Base-by-base conservation (phyloP, 1,284 basidiomycete genomes). In the Erythrobasidium hasegawianum region DNA sequence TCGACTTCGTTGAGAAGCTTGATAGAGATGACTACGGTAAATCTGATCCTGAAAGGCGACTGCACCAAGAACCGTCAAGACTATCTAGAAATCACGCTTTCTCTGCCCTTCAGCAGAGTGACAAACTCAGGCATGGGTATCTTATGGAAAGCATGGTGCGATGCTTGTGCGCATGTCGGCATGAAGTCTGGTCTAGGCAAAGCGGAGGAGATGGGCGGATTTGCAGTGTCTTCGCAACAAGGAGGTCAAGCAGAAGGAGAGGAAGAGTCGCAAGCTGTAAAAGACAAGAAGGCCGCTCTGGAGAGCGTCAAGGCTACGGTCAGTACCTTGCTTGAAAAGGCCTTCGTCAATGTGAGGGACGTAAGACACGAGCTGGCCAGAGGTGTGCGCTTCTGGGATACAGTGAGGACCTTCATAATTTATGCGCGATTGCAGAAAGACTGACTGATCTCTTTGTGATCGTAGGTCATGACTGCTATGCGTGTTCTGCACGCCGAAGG, bases 51-150 rank as follows among this genome's bases (percentile, higher is more conserved):
- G 22, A 86, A 90, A 26, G 86, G 86, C 27, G 93, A 97, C 74
- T 91, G 90, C 20, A 84, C 87, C 52, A 83, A 90, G 54, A 83
- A 84, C 54, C 84, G 95, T 69, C 94, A 97, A 72, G 96, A 98
- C 76, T 83, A 90, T 71, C 81, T 97, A 71, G 96, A 97, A 77
- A 87, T 98, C 71, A 86, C 90, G 69, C 83, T 97, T 41, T 77
- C 76, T 24, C 81, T 95, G 39, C 91, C 92, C 5, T 97, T 98
- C 85, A 94, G 97, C 77, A 83, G 84, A 56, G 96, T 98, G 74
- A 89, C 92, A 70, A 97, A 97, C 81, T 98, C 96, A 0, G 95
- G 95, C 10, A 96, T 97, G 79, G 95, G 95, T 1, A 90, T 99
- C 70, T 83, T 99, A 4, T 90, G 90, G 47, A 99, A 98, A 81